Conservation (phyloP, 1,284 basidiomycete genomes). For the Malassezia yamatoensis region DNA sequence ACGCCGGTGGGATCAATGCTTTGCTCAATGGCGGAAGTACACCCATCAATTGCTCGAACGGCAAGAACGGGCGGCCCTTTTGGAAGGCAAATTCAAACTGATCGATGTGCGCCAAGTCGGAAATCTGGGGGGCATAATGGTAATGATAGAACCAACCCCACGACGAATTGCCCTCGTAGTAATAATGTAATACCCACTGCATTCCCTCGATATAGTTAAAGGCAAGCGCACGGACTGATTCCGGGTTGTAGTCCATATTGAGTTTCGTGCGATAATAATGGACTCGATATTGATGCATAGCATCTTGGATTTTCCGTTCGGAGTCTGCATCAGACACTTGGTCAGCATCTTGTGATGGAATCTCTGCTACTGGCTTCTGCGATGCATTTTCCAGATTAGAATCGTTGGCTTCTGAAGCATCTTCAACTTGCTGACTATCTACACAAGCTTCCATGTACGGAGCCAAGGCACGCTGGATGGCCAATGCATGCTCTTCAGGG, state of each 20-base stretch:
- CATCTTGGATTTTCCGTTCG: slow-evolving; percentile 63
- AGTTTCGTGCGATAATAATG: slow-evolving; percentile 62
- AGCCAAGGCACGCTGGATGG: slow-evolving; percentile 69
- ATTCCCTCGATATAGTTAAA: slow-evolving; percentile 78
- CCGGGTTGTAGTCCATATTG: slow-evolving; percentile 50
- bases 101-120: slow-evolving; percentile 72
- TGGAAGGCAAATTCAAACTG: slow-evolving; percentile 75
- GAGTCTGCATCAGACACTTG: slow-evolving; percentile 9
- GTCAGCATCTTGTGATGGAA: slow-evolving; percentile 15
- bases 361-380: too few species aligned
- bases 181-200: slow-evolving; percentile 98
- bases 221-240: slow-evolving; percentile 47
- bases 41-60: slow-evolving; percentile 96
- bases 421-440: too few species aligned
- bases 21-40: slow-evolving; percentile 82
- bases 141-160: slow-evolving; percentile 99
- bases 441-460: slow-evolving; percentile 75
- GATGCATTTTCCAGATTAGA: too few species aligned
- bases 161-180: slow-evolving; percentile 88
- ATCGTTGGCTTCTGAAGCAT: too few species aligned
- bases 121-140: slow-evolving; percentile 64
- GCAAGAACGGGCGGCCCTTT: slow-evolving; percentile 78
- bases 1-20: slow-evolving; percentile 75
- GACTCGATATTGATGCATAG: slow-evolving; percentile 85
- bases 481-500: slow-evolving; percentile 50